These are phyloP conservation scores for Puya raimondii DNA, from an alignment of 176 grass and related monocot species.

Conservation along the genomic window DNA sequence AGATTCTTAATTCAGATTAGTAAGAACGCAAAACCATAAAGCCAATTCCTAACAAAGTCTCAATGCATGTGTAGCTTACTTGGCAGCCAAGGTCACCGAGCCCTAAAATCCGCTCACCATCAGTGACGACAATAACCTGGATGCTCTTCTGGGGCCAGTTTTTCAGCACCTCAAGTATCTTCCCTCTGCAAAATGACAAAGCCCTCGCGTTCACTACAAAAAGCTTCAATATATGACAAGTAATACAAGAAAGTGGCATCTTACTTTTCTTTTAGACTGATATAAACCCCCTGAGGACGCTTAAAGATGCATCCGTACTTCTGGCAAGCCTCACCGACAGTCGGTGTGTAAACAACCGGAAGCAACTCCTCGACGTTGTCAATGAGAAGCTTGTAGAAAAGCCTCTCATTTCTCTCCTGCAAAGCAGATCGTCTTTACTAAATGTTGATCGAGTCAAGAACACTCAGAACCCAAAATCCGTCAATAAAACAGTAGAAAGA, in stretches of 20 bases:
- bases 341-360: slow-evolving; percentile 91
- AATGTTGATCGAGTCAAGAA: too few relatives aligned
- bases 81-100: slow-evolving; percentile 97
- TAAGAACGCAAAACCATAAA: background rate
- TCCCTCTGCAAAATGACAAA: slow-evolving; percentile 46
- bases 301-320: slow-evolving; percentile 87
- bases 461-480: background rate
- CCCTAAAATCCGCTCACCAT: slow-evolving; percentile 91
- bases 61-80: slow-evolving; percentile 25
- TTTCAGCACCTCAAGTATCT: slow-evolving; percentile 80
- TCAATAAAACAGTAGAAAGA: too few relatives aligned
- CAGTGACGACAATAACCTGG: slow-evolving; percentile 93
- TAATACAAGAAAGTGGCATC: slow-evolving; percentile 1
- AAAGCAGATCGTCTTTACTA: slow-evolving; percentile 14
- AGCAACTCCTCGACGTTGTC: slow-evolving; percentile 93
- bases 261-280: slow-evolving; percentile 94
- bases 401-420: slow-evolving; percentile 87
- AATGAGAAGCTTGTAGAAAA: slow-evolving; percentile 91
- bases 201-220: background rate
- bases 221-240: background rate
- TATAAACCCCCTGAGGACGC: slow-evolving; percentile 75
- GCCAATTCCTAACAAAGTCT: background rate
- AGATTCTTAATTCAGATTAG: background rate
- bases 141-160: slow-evolving; percentile 96
- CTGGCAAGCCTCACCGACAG: slow-evolving; percentile 94